A percentile compares a stretch with the other conserved stretches of the same genome.
These are phyloP conservation scores for Magnolia kwangsiensis DNA, from an alignment of 164 flowering plant species.

Conservation along the genomic window DNA sequence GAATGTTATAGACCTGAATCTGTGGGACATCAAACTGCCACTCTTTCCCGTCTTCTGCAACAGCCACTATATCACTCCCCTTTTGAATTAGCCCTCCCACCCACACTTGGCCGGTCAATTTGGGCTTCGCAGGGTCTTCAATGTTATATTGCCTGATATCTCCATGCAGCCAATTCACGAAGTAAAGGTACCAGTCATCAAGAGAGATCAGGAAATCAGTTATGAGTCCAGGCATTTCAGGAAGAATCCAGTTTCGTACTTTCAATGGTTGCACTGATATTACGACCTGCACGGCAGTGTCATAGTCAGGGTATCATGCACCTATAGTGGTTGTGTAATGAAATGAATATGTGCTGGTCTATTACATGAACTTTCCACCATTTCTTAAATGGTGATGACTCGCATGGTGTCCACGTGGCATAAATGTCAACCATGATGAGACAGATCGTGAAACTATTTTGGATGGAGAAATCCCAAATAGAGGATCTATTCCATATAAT, in stretches of 20 bases:
- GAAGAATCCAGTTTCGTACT: conserved; percentile 90
- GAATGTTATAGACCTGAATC: too few relatives aligned
- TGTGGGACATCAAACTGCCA: too few relatives aligned
- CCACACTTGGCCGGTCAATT: conserved; percentile 79
- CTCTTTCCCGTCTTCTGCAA: too few relatives aligned
- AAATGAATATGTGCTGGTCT: neutral
- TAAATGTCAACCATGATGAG: neutral
- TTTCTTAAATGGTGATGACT: neutral
- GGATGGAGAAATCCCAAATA: too few relatives aligned
- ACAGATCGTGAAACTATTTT: too few relatives aligned
- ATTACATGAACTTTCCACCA: neutral
- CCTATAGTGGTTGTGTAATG: neutral
- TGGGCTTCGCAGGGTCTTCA: conserved; percentile 78
- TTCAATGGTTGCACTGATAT: conserved; percentile 77
- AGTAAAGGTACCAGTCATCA: conserved; percentile 87
- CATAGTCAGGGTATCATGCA: neutral
- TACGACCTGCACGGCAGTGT: conserved; percentile 42
- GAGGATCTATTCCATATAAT: too few relatives aligned
- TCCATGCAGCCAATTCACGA: conserved; percentile 96
- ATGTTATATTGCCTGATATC: conserved; percentile 92
- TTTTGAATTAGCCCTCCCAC: too few relatives aligned
- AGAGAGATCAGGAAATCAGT: conserved; percentile 94
- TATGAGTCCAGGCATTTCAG: conserved; percentile 95
- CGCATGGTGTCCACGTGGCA: neutral
- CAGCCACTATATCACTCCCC: too few relatives aligned